Evolutionary conservation across 108 stramenopile species (phyloP).

Genomic region (Fragilaria crotonensis): DNA sequence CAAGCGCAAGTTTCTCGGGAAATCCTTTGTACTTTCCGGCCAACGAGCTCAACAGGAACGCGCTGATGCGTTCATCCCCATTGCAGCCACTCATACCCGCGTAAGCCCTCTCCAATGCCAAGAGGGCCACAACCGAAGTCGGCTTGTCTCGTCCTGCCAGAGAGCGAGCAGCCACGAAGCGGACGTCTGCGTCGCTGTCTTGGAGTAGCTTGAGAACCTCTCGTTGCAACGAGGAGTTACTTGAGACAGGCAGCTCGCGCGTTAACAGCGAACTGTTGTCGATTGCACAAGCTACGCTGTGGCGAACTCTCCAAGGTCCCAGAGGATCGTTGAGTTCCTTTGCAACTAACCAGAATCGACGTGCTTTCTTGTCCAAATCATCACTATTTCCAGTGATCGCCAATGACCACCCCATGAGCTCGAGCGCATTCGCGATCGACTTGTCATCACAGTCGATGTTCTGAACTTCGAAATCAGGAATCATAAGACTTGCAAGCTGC

Average conservation of each 20-base stretch:
- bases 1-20: background rate
- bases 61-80: background rate
- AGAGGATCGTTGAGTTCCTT: conserved; percentile 21
- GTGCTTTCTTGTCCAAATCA: background rate
- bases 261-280: conserved; percentile 14
- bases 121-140: background rate
- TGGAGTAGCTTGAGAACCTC: conserved; percentile 27
- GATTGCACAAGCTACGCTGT: conserved; percentile 33
- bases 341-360: conserved; percentile 14
- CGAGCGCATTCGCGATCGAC: conserved; percentile 26
- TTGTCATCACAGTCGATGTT: conserved; percentile 5
- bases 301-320: conserved; percentile 26
- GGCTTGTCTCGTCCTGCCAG: background rate
- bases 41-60: background rate
- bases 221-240: background rate
- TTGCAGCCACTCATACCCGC: no score
- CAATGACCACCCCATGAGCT: conserved; percentile 27
- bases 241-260: background rate
- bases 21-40: conserved; percentile 5
- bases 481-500: conserved; percentile 1
- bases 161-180: conserved; percentile 24
- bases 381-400: background rate
- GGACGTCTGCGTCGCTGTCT: conserved; percentile 52
- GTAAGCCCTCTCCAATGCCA: background rate
- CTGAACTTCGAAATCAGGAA: background rate